Conservation (phyloP, 768 basidiomycete species). For the Tubosaeta sp. region DNA sequence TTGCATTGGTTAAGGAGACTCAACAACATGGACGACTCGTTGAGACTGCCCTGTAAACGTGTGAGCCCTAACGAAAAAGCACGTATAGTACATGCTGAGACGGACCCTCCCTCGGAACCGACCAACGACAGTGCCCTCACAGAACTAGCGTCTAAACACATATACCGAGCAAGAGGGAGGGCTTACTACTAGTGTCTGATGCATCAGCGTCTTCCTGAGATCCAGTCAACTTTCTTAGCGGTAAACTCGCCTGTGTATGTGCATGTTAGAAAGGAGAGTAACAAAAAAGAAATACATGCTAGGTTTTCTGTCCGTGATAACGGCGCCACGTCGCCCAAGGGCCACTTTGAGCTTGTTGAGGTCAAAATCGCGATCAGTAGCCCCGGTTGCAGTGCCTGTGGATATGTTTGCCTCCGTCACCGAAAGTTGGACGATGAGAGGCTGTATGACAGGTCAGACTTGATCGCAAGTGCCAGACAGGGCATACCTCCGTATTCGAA, state of each 20-base stretch:
- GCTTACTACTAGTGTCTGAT: constrained; percentile 11
- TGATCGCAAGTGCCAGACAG: background rate
- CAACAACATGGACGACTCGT: constrained; percentile 81
- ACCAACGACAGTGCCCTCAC: constrained; percentile 84
- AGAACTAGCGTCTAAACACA: constrained; percentile 95
- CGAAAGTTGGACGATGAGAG: constrained; percentile 90
- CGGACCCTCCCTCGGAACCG: constrained; percentile 51
- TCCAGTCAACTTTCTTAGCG: constrained; percentile 42
- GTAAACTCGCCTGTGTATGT: constrained; percentile 70
- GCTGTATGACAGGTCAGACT: constrained; percentile 42
- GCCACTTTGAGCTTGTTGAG: constrained; percentile 81
- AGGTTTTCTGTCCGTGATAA: constrained; percentile 85
- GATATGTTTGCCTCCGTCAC: constrained; percentile 94
- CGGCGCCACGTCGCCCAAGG: constrained; percentile 85
- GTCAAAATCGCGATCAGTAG: constrained; percentile 81
- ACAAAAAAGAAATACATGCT: constrained; percentile 42
- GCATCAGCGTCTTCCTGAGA: constrained; percentile 25
- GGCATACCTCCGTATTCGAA: constrained; percentile 83
- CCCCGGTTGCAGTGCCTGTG: constrained; percentile 65
- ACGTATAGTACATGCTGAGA: background rate
- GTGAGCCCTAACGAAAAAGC: background rate
- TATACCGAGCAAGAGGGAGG: constrained; percentile 71
- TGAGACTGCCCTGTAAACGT: constrained; percentile 46
- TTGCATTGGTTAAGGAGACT: constrained; percentile 94
- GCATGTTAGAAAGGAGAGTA: background rate